These are phyloP conservation scores for Mycena rosella DNA, from an alignment of 768 basidiomycete species.

Conservation along the genomic window DNA sequence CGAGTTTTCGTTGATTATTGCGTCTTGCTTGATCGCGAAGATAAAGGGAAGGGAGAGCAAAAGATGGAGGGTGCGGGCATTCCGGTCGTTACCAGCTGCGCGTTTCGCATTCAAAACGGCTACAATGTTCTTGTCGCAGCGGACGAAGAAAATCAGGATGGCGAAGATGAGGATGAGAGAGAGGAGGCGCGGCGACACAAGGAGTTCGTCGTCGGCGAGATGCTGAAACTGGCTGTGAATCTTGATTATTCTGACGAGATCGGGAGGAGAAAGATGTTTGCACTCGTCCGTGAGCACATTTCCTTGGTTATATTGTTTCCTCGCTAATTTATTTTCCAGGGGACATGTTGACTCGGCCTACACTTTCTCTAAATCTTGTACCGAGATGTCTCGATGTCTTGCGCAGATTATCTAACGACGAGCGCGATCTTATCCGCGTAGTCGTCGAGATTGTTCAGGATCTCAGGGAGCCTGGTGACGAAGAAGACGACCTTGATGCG, in stretches of 20 bases:
- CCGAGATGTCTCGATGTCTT: constrained; percentile 87
- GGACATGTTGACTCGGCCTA: constrained; percentile 82
- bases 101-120: constrained; percentile 76
- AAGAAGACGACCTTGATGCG: background rate
- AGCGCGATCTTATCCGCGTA: constrained; percentile 89
- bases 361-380: constrained; percentile 77
- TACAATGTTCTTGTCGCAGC: constrained; percentile 67
- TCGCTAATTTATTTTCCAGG: constrained; percentile 55
- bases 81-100: constrained; percentile 88
- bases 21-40: constrained; percentile 46
- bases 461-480: constrained; percentile 45
- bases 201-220: constrained; percentile 83
- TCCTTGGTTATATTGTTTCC: constrained; percentile 6
- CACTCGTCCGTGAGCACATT: constrained; percentile 77
- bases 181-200: constrained; percentile 65
- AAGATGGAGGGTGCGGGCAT: constrained; percentile 74
- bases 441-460: constrained; percentile 91
- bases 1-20: constrained; percentile 89
- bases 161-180: constrained; percentile 51
- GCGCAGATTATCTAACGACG: constrained; percentile 79
- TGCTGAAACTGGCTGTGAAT: constrained; percentile 82
- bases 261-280: constrained; percentile 90
- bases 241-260: constrained; percentile 95
- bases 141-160: constrained; percentile 21
- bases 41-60: constrained; percentile 59